Conservation (phyloP, 352 stramenopile genomes). For the Halophytophthora polymorphica region DNA sequence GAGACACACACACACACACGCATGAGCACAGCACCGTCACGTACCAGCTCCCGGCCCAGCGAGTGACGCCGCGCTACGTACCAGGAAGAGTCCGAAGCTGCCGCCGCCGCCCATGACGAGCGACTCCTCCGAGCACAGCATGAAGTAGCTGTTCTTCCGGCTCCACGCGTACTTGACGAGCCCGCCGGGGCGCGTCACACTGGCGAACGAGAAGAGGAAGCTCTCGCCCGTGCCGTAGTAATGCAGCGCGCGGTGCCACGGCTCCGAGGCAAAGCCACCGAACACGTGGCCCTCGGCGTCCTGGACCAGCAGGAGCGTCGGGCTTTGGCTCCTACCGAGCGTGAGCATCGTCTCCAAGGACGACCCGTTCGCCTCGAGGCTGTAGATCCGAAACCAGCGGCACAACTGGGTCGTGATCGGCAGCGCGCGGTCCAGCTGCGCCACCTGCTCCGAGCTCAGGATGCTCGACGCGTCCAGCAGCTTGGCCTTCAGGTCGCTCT, state of each 20-base stretch:
- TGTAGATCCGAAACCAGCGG: conserved; percentile 81
- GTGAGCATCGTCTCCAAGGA: conserved; percentile 75
- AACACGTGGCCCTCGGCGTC: conserved; percentile 75
- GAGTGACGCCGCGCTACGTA: conserved; percentile 25
- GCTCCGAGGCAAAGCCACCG: conserved; percentile 77
- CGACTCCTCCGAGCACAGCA: conserved; percentile 88
- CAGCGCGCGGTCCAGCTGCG: conserved; percentile 64
- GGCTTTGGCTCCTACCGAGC: conserved; percentile 62
- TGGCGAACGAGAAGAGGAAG: conserved; percentile 88
- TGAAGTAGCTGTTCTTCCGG: conserved; percentile 89
- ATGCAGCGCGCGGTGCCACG: conserved; percentile 73
- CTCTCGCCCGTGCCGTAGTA: conserved; percentile 89
- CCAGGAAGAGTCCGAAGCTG: conserved; percentile 87
- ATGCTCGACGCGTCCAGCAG: conserved; percentile 71
- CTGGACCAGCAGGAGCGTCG: conserved; percentile 81
- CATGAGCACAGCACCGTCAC: conserved; percentile 1
- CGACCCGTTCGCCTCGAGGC: conserved; percentile 67
- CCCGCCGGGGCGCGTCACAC: conserved; percentile 18
- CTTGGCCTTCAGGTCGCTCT: conserved; percentile 74
- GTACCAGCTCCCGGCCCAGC: not conserved
- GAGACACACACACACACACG: conserved; percentile 3
- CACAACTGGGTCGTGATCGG: conserved; percentile 79
- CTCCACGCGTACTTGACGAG: conserved; percentile 87
- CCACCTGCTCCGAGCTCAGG: conserved; percentile 64
- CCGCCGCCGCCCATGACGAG: conserved; percentile 89